Percentiles rank a stretch among this genome's conserved stretches.
phyloP scores from a whole-genome alignment of 768 basidiomycete genomes.

The Termitomyces sp. region DNA sequence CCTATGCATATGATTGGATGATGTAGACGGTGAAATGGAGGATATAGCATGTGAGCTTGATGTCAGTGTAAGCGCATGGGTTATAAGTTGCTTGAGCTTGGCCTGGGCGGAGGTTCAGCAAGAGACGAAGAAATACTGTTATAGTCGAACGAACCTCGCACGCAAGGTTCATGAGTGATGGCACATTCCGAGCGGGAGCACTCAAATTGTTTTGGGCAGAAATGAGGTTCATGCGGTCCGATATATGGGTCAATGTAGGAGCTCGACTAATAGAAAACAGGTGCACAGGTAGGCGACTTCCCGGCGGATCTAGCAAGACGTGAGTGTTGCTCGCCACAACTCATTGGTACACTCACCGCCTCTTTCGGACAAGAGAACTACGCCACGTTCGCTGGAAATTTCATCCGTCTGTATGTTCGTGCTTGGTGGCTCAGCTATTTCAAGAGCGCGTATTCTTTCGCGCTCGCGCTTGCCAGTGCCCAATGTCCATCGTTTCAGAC shows the following conservation, averaged over 20 bases:
- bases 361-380: constrained; percentile 58
- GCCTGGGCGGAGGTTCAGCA: constrained; percentile 37
- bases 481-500: constrained; percentile 72
- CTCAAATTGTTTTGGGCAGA: constrained; percentile 71
- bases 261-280: constrained; percentile 70
- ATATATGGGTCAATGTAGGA: constrained; percentile 71
- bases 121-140: background rate
- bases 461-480: constrained; percentile 70
- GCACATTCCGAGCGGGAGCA: constrained; percentile 55
- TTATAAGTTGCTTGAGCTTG: constrained; percentile 80
- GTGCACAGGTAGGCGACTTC: constrained; percentile 65
- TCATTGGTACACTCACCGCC: constrained; percentile 44
- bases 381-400: constrained; percentile 63
- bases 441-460: constrained; percentile 56
- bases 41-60: constrained; percentile 72
- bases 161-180: constrained; percentile 69
- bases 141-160: constrained; percentile 54
- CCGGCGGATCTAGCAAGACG: constrained; percentile 51
- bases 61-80: constrained; percentile 72
- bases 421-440: constrained; percentile 31
- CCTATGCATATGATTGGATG: constrained; percentile 26
- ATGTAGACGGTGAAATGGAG: constrained; percentile 63
- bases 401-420: constrained; percentile 57
- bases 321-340: background rate
- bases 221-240: constrained; percentile 76